Conservation (phyloP, 176 grass and related monocot genomes). For the Oropetium thomaeum region DNA sequence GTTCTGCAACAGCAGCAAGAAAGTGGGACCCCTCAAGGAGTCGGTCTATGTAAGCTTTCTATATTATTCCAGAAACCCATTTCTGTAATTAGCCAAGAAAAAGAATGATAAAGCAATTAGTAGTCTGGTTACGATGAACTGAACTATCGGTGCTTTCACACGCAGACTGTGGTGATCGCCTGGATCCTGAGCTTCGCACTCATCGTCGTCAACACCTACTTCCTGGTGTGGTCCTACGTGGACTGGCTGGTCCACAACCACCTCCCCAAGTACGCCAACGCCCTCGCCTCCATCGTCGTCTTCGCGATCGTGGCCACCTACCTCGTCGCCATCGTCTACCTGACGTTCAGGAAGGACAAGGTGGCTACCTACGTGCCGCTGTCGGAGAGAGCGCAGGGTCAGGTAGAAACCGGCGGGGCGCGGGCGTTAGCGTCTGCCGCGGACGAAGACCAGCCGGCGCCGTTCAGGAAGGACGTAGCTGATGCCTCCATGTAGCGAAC, state of each 20-base stretch:
- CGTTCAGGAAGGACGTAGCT: constrained; percentile 44
- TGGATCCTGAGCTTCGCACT: constrained; percentile 45
- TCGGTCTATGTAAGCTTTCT: constrained; percentile 46
- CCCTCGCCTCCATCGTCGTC: constrained; percentile 22
- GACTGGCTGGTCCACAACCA: constrained; percentile 46
- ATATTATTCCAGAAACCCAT: background rate
- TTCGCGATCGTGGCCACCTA: constrained; percentile 45
- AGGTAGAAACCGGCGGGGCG: constrained; percentile 27
- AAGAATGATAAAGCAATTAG: no score
- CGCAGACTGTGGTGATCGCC: constrained; percentile 41
- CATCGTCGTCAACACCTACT: constrained; percentile 61
- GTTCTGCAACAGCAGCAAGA: constrained; percentile 60
- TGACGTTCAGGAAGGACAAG: constrained; percentile 56
- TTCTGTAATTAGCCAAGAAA: background rate
- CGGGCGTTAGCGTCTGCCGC: background rate
- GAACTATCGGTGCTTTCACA: background rate
- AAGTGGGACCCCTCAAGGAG: constrained; percentile 56
- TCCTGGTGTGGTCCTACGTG: constrained; percentile 51
- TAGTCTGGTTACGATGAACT: background rate
- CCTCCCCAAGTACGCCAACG: constrained; percentile 43
- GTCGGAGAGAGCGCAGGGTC: constrained; percentile 19
- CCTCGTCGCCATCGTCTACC: constrained; percentile 45
- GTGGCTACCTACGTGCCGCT: constrained; percentile 34
- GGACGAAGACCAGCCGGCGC: constrained; percentile 26
- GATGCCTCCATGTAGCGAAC: constrained; percentile 15